These are phyloP conservation scores for Osmozyma mogii DNA, from an alignment of 805 yeast species.

Conservation along the genomic window DNA sequence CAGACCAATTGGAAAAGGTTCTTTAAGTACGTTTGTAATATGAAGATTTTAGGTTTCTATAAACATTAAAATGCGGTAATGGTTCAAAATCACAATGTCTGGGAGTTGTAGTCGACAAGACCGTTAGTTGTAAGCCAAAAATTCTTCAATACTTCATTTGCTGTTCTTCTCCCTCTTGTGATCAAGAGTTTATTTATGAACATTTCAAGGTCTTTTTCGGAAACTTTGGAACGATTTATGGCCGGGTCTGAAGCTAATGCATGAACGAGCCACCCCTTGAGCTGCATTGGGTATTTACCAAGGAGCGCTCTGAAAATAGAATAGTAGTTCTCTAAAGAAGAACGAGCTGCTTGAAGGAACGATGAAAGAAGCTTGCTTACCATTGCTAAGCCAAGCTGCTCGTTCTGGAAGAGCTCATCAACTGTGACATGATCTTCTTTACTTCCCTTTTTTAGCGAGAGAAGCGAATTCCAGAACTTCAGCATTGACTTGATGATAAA, in stretches of 20 bases:
- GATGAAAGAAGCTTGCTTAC: slow-evolving; percentile 20
- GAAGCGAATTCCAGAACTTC: slow-evolving; percentile 47
- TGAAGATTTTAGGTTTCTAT: slow-evolving; percentile 1
- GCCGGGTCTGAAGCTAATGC: slow-evolving; percentile 3
- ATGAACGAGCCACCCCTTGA: slow-evolving; percentile 20
- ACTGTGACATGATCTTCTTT: slow-evolving; percentile 31
- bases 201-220: slow-evolving; percentile 25
- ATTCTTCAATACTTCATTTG: slow-evolving; percentile 48
- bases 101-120: slow-evolving; percentile 31
- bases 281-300: slow-evolving; percentile 40
- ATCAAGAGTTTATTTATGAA: slow-evolving; percentile 49
- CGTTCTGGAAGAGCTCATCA: slow-evolving; percentile 8
- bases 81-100: not conserved
- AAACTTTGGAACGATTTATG: slow-evolving; percentile 12
- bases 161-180: slow-evolving; percentile 60
- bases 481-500: slow-evolving; percentile 46
- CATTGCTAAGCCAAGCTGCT: slow-evolving; percentile 17
- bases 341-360: slow-evolving; percentile 43
- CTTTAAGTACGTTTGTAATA: slow-evolving; percentile 3
- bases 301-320: slow-evolving; percentile 41
- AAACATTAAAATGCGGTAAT: slow-evolving; percentile 4
- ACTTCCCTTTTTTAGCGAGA: slow-evolving; percentile 40
- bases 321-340: slow-evolving; percentile 52
- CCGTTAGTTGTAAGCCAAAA: slow-evolving; percentile 64
- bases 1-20: slow-evolving; percentile 27